phyloP scores from a whole-genome alignment of 495 filamentous ascomycete species.

The Penicillium fimorum region DNA sequence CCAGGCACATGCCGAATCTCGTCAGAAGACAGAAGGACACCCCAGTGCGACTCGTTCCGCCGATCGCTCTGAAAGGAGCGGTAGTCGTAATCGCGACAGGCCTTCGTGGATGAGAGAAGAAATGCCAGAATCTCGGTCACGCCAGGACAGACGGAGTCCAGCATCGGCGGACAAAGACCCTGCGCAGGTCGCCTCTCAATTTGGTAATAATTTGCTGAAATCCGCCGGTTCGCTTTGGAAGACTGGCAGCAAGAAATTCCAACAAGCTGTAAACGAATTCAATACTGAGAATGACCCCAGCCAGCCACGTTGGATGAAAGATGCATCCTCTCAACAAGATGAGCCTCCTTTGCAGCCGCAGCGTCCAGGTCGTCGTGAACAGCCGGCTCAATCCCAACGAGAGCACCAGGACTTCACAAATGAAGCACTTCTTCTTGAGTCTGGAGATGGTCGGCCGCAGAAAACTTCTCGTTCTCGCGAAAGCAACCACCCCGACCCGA shows the following conservation, averaged over 20 bases:
- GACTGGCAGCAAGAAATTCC: slow-evolving; percentile 87
- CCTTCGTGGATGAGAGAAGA: slow-evolving; percentile 43
- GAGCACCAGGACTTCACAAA: slow-evolving; percentile 61
- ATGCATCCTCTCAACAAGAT: slow-evolving; percentile 48
- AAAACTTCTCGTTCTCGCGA: slow-evolving; percentile 37
- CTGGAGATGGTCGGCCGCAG: slow-evolving; percentile 44
- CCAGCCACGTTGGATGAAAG: slow-evolving; percentile 95
- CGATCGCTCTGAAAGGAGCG: slow-evolving; percentile 37
- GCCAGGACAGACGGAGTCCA: slow-evolving; percentile 56
- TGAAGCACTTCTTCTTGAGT: slow-evolving; percentile 89
- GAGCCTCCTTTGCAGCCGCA: slow-evolving; percentile 22
- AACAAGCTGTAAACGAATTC: slow-evolving; percentile 88
- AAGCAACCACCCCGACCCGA: slow-evolving; percentile 20
- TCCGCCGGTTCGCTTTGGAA: slow-evolving; percentile 96
- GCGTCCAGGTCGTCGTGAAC: slow-evolving; percentile 18
- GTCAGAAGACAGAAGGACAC: slow-evolving; percentile 53
- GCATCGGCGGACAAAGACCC: slow-evolving; percentile 69
- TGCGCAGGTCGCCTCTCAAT: slow-evolving; percentile 72
- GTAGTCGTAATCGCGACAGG: slow-evolving; percentile 37
- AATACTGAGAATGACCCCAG: slow-evolving; percentile 76
- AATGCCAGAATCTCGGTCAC: slow-evolving; percentile 34
- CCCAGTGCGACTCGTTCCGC: slow-evolving; percentile 27
- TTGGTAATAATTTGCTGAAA: slow-evolving; percentile 83
- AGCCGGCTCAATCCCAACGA: slow-evolving; percentile 24
- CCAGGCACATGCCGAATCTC: slow-evolving; percentile 75